Evolutionary conservation across 2,329 filamentous ascomycete species (phyloP).

Genomic region (Bipolaris victoriae): DNA sequence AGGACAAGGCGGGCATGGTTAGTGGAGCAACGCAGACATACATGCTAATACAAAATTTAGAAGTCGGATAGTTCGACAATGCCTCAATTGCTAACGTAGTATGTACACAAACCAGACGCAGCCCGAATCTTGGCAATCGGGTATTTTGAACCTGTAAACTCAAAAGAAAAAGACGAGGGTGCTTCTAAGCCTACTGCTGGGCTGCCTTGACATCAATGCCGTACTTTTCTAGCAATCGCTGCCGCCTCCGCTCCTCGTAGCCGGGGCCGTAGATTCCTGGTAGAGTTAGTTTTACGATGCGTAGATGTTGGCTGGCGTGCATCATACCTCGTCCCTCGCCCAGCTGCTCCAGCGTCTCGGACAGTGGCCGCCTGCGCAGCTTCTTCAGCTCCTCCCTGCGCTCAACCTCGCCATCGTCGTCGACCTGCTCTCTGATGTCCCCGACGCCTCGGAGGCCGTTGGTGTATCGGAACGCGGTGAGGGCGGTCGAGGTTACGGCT

Average conservation of each 20-base stretch:
- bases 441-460: slow-evolving; percentile 63
- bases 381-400: slow-evolving; percentile 76
- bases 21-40: background rate
- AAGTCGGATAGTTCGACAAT: background rate
- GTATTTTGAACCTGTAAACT: slow-evolving; percentile 27
- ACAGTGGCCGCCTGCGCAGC: slow-evolving; percentile 74
- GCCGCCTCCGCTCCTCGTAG: slow-evolving; percentile 81
- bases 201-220: slow-evolving; percentile 72
- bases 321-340: slow-evolving; percentile 83
- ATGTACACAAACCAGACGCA: slow-evolving; percentile 26
- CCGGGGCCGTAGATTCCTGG: slow-evolving; percentile 80
- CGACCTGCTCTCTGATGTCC: slow-evolving; percentile 58
- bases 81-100: slow-evolving; percentile 17
- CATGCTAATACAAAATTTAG: background rate
- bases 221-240: slow-evolving; percentile 85
- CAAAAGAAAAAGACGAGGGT: slow-evolving; percentile 27
- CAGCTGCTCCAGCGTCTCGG: slow-evolving; percentile 80
- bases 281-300: slow-evolving; percentile 21
- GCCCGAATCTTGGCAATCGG: slow-evolving; percentile 16
- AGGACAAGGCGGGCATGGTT: background rate
- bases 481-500: slow-evolving; percentile 60
- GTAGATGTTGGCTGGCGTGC: background rate
- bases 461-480: slow-evolving; percentile 72
- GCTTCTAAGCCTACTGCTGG: slow-evolving; percentile 29
- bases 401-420: slow-evolving; percentile 74